Conservation (phyloP, 176 grass and related monocot genomes). For the Hyparrhenia diplandra region DNA sequence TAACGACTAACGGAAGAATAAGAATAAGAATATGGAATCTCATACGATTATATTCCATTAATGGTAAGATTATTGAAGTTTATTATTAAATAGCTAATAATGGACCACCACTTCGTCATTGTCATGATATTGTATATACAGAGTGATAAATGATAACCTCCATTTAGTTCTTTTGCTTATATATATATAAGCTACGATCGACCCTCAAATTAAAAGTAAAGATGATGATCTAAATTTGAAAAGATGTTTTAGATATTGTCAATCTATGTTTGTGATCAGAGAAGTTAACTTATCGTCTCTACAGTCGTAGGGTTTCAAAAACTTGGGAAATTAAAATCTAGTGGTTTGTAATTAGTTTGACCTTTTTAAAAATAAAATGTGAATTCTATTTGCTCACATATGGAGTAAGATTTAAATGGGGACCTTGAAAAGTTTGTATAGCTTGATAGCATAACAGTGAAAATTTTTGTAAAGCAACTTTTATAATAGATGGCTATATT, state of each 20-base stretch:
- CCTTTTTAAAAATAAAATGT: too few species aligned
- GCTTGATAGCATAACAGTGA: too few species aligned
- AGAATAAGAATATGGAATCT: constrained; percentile 11
- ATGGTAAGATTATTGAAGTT: background rate
- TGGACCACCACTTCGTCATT: background rate
- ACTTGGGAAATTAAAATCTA: background rate
- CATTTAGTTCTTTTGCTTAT: background rate
- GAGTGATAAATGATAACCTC: background rate
- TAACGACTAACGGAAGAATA: constrained; percentile 24
- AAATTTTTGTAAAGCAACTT: too few species aligned
- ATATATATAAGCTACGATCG: background rate
- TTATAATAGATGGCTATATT: too few species aligned
- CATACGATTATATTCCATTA: background rate
- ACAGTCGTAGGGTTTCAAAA: background rate
- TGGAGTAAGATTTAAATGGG: too few species aligned
- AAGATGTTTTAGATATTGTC: background rate
- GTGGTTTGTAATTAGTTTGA: background rate
- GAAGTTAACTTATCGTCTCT: background rate
- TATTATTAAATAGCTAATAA: background rate
- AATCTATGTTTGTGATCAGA: too few species aligned
- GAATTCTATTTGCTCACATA: too few species aligned
- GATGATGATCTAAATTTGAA: background rate
- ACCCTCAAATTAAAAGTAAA: background rate
- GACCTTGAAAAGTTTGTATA: too few species aligned
- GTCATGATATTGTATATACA: background rate